These are phyloP conservation scores for Sporisorium scitamineum DNA, from an alignment of 1,284 basidiomycete genomes.

Conservation along the genomic window DNA sequence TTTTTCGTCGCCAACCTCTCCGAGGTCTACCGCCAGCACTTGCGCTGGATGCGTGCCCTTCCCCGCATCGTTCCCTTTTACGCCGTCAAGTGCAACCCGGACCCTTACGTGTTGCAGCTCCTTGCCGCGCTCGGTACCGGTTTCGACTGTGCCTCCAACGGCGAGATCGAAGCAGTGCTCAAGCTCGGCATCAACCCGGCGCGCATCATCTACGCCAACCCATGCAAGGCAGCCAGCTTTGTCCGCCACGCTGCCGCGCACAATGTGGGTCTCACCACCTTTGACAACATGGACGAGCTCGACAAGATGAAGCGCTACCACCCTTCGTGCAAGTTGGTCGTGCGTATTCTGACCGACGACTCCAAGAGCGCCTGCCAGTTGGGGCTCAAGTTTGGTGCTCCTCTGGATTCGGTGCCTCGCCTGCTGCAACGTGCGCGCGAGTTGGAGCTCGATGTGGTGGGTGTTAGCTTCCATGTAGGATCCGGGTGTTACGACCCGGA, in stretches of 20 bases:
- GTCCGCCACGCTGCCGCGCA: conserved; percentile 83
- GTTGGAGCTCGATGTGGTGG: conserved; percentile 86
- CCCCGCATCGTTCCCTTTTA: conserved; percentile 86
- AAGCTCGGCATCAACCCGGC: conserved; percentile 74
- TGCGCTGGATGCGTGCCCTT: conserved; percentile 83
- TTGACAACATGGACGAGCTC: conserved; percentile 98
- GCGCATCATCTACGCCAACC: conserved; percentile 97
- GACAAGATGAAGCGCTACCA: conserved; percentile 89
- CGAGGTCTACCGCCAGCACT: conserved; percentile 86
- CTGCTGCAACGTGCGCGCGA: conserved; percentile 84
- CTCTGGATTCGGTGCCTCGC: conserved; percentile 82
- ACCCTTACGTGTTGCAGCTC: conserved; percentile 90
- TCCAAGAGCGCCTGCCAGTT: conserved; percentile 92
- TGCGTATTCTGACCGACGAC: conserved; percentile 97
- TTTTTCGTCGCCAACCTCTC: conserved; percentile 96
- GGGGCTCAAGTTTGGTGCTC: conserved; percentile 96
- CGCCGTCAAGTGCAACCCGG: conserved; percentile 95
- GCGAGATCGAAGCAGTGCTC: conserved; percentile 88
- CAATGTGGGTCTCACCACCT: conserved; percentile 93
- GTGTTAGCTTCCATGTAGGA: conserved; percentile 98
- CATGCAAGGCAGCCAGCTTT: conserved; percentile 96
- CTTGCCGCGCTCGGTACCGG: conserved; percentile 89
- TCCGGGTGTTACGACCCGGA: conserved; percentile 93
- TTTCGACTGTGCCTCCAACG: conserved; percentile 98
- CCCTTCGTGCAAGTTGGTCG: conserved; percentile 85